Evolutionary conservation across 208 protist genomes (phyloP), one percentile per base, ranked within the genome.

Genomic region (Leishmania guyanensis): DNA sequence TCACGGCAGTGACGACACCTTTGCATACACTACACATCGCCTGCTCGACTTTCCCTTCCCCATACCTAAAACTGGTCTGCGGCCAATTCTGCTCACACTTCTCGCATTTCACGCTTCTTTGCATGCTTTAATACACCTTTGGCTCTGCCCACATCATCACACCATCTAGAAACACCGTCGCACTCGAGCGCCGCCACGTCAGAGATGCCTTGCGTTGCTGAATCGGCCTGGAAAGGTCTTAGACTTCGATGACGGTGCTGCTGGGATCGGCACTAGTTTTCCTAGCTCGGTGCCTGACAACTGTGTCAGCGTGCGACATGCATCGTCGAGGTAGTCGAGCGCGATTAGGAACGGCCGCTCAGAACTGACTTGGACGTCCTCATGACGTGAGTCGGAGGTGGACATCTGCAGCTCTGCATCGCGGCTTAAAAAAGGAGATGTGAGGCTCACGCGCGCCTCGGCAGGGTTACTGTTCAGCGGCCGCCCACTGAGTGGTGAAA

Each of bases 251-350:
- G 75, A 84, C 12, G 84, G 83, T 3, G 80, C 86, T 29, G 86
- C 43, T 51, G 86, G 82, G 48, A 83, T 80, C 1, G 66, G n/a
- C 9, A 72, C n/a, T 22, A 86, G 68, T 43, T 85, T 80, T 12
- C 87, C 76, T 36, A 86, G 36, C 43, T 72, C 80, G 5, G 46
- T 62, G 46, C 85, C 85, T 16, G 62, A 81, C 53, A 78, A 8
- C 71, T 85, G 80, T 1, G 82, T 53, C 14, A 89, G 81, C 26
- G 64, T 79, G 56, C 84, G 82, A 69, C 88, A 91, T 33, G 81
- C 79, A 33, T 89, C 86, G 54, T 91, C 86, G 76, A 91, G 81
- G 81, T 83, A 87, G 77, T 89, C 86, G 51, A 91, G 71, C 14
- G 88, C 88, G 8, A 62, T 78, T 50, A 77, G 56, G 79, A 86